A percentile compares a stretch with the other conserved stretches of the same genome.
These are phyloP conservation scores for Globisporangium echinulatum DNA, from an alignment of 352 stramenopile species.

Conservation along the genomic window DNA sequence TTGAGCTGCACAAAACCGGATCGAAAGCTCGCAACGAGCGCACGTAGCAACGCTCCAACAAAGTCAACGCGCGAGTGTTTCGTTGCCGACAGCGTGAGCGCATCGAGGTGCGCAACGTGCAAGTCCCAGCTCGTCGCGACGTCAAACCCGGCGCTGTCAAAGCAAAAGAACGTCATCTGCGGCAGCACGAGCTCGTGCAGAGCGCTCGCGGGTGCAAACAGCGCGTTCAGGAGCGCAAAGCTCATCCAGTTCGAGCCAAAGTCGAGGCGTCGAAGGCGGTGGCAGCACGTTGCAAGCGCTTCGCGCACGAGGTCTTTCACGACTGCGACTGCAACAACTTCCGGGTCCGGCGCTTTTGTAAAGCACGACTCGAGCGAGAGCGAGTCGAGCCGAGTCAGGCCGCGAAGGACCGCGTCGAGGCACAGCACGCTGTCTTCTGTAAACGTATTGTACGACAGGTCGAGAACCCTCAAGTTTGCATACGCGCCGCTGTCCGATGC, in stretches of 20 bases:
- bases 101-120: slow-evolving; percentile 34
- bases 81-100: slow-evolving; percentile 28
- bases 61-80: slow-evolving; percentile 28
- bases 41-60: slow-evolving; percentile 28
- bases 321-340: slow-evolving; percentile 28
- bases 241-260: slow-evolving; percentile 54
- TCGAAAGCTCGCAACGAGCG: slow-evolving; percentile 39
- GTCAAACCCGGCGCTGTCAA: slow-evolving; percentile 10
- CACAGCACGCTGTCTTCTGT: slow-evolving; percentile 25
- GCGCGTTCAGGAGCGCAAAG: slow-evolving; percentile 43
- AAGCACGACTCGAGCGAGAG: slow-evolving; percentile 62
- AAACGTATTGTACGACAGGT: slow-evolving; percentile 72
- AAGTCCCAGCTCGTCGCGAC: slow-evolving; percentile 31
- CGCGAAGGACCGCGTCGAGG: slow-evolving; percentile 32
- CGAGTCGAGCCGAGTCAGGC: slow-evolving; percentile 25
- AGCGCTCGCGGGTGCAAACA: slow-evolving; percentile 46
- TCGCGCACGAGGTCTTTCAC: slow-evolving; percentile 32
- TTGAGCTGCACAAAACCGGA: slow-evolving; percentile 43
- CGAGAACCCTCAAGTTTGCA: slow-evolving; percentile 31
- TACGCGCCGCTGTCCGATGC: slow-evolving; percentile 14
- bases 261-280: slow-evolving; percentile 35
- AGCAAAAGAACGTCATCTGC: slow-evolving; percentile 27
- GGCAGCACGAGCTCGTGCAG: slow-evolving; percentile 31
- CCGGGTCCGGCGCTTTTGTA: slow-evolving; percentile 29
- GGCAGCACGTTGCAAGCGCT: slow-evolving; percentile 27